phyloP scores from a whole-genome alignment of 768 basidiomycete genomes.

The Paxillus rubicundulus region DNA sequence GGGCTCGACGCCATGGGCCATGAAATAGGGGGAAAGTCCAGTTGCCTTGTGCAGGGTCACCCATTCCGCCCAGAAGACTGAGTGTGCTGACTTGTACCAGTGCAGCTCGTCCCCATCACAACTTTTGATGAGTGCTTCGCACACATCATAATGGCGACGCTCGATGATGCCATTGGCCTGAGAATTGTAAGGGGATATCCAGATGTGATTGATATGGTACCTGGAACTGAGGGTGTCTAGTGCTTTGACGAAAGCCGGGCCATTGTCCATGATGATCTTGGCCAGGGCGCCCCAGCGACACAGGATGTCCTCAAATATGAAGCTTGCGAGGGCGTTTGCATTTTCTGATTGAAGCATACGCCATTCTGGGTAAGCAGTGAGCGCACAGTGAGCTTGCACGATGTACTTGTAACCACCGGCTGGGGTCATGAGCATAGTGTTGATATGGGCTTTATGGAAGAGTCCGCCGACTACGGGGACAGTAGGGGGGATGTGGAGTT shows the following conservation, averaged over 20 bases:
- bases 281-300: no score
- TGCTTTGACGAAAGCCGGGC: not conserved
- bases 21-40: not conserved
- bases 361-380: conserved; percentile 20
- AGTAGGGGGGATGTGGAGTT: conserved; percentile 10
- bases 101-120: not conserved
- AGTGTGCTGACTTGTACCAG: conserved; percentile 11
- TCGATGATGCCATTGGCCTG: not conserved
- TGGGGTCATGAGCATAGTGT: conserved; percentile 3
- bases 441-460: conserved; percentile 9
- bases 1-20: conserved; percentile 24
- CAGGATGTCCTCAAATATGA: conserved; percentile 9
- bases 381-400: conserved; percentile 1
- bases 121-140: conserved; percentile 7
- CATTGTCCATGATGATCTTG: no score
- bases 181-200: not conserved
- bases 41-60: not conserved
- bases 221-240: fast-evolving
- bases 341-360: conserved; percentile 30
- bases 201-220: not conserved
- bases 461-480: conserved; percentile 2
- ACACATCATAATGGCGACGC: no score
- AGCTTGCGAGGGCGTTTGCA: not conserved
- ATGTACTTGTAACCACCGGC: conserved; percentile 13
- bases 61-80: conserved; percentile 38